Conservation (phyloP, 2,329 filamentous ascomycete species). For the Cladosporium phlei region DNA sequence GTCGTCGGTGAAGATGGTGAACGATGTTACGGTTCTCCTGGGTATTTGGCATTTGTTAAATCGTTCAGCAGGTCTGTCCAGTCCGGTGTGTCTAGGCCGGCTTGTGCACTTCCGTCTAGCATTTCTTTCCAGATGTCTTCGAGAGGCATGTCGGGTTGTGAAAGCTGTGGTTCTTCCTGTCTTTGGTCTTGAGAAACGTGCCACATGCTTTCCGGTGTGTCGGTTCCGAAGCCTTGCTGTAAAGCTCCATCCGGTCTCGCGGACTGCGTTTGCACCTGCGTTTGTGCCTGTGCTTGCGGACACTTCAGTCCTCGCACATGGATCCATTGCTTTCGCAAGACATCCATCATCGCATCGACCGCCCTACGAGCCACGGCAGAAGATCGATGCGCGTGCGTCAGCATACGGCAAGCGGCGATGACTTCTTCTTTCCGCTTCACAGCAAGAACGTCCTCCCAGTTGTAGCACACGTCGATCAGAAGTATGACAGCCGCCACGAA, state of each 20-base stretch:
- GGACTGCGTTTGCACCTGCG: background rate
- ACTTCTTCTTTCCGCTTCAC: constrained; percentile 4
- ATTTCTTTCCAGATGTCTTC: constrained; percentile 5
- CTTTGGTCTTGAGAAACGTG: background rate
- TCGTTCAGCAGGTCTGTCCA: constrained; percentile 4
- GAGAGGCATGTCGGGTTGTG: background rate
- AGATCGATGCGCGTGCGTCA: background rate
- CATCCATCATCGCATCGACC: constrained; percentile 1
- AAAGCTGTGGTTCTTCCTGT: too few relatives aligned
- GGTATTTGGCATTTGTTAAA: background rate
- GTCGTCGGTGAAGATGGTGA: too few relatives aligned
- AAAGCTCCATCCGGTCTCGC: background rate
- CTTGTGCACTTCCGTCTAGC: background rate
- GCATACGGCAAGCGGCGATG: constrained; percentile 2
- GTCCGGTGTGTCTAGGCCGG: background rate
- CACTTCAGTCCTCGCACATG: background rate
- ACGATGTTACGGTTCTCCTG: too few relatives aligned
- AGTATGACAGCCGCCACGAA: constrained; percentile 8
- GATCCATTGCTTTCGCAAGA: background rate
- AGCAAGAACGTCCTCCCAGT: constrained; percentile 8
- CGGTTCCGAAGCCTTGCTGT: too few relatives aligned
- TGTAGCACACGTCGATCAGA: constrained; percentile 2
- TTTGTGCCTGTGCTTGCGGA: background rate
- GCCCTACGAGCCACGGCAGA: background rate
- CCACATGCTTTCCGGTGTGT: background rate